A percentile compares a stretch with the other conserved stretches of the same genome.
These are phyloP conservation scores for Monosporascus sp. DNA, from an alignment of 2,329 filamentous ascomycete genomes.

Conservation along the genomic window DNA sequence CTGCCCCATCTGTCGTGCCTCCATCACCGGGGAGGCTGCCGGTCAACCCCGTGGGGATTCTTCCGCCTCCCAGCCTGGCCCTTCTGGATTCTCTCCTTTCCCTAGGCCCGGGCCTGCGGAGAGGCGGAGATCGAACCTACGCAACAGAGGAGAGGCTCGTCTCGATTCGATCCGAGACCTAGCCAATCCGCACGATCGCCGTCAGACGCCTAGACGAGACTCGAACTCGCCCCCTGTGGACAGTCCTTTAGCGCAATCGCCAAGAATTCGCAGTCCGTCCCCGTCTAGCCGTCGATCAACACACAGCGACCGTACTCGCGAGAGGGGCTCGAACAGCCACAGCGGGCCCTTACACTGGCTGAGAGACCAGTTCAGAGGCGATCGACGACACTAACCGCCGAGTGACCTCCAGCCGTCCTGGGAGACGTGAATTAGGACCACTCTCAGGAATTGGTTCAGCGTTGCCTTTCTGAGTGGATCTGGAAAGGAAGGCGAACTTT, in stretches of 20 bases:
- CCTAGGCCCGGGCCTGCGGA: constrained; percentile 11
- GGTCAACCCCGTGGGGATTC: constrained; percentile 14
- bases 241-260: constrained; percentile 10
- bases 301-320: constrained; percentile 25
- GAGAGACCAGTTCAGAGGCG: constrained; percentile 33
- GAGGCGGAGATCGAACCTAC: constrained; percentile 16
- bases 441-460: background rate
- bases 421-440: too few species aligned
- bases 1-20: constrained; percentile 73
- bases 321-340: constrained; percentile 28
- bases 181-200: constrained; percentile 7
- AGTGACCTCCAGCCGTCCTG: background rate
- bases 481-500: background rate
- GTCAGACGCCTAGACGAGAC: constrained; percentile 12
- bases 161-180: constrained; percentile 16
- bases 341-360: constrained; percentile 40
- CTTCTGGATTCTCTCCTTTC: constrained; percentile 13
- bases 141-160: constrained; percentile 14
- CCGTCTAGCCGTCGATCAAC: constrained; percentile 17
- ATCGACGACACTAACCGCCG: constrained; percentile 5
- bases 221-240: constrained; percentile 22
- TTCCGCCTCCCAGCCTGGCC: constrained; percentile 4
- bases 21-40: constrained; percentile 39
- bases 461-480: too few species aligned
- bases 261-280: constrained; percentile 22